phyloP scores from a whole-genome alignment of 2,329 filamentous ascomycete genomes.

The Colletotrichum neosansevieriae region DNA sequence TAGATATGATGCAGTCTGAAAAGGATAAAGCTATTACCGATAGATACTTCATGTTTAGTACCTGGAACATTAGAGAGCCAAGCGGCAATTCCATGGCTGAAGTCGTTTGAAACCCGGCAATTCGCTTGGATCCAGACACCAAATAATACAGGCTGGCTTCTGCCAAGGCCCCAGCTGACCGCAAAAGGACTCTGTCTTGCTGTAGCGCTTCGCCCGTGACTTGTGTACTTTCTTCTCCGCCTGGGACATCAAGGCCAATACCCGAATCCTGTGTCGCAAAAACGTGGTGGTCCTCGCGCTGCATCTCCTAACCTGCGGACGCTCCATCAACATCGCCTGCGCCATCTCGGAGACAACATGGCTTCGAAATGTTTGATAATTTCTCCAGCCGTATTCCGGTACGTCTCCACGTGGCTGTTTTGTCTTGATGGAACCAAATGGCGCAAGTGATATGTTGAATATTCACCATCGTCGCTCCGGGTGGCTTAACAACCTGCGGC shows the following conservation, averaged over 20 bases:
- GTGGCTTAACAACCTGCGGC: constrained; percentile 48
- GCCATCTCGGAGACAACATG: too few relatives aligned
- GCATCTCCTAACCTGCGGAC: constrained; percentile 6
- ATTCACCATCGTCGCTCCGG: constrained; percentile 42
- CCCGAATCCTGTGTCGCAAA: constrained; percentile 27
- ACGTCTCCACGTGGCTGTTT: too few relatives aligned
- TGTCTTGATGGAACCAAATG: constrained; percentile 16
- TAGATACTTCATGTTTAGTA: not conserved
- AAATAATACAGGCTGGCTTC: constrained; percentile 19
- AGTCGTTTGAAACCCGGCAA: constrained; percentile 1
- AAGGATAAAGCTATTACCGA: not conserved
- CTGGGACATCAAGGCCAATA: not conserved
- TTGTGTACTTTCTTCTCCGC: not conserved
- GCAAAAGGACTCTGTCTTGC: not conserved
- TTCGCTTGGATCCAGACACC: not conserved
- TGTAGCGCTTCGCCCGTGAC: not conserved
- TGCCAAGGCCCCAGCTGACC: not conserved
- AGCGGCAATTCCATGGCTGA: not conserved
- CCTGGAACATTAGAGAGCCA: not conserved
- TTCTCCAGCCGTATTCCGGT: too few relatives aligned
- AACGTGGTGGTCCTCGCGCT: not conserved
- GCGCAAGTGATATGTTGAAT: constrained; percentile 43
- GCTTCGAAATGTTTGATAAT: too few relatives aligned
- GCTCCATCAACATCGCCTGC: not conserved
- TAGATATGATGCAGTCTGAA: not conserved